Evolutionary conservation across 2,329 filamentous ascomycete genomes (phyloP), one percentile per base, ranked within the genome.

Genomic region (Penicillium paneum): DNA sequence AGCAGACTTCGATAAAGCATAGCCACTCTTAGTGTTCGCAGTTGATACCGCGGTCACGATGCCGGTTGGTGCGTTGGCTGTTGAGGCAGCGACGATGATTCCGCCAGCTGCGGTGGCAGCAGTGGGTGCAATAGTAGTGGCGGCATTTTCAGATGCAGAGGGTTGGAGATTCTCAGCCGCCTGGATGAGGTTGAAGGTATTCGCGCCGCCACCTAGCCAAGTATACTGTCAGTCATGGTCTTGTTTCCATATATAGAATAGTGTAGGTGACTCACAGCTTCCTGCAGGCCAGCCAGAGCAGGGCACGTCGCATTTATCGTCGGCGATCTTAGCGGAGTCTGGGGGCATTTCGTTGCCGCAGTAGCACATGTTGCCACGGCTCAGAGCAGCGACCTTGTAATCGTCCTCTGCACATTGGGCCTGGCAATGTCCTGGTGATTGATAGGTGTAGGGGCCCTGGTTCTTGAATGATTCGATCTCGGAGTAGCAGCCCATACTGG

Each of bases 281-380:
- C 61, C 55, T 3, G 1, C 26, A 1, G 64, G 45, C 11, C 29
- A 70, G 11, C 67, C 67, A 2, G 45, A 5, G 42, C 67, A 70
- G 1, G 7, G 3, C 1, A 21, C 24, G 8, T 61, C 45, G 58
- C 67, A 70, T 47, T 66, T 46, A 3, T 55, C 54, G 32, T 61
- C 48, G 39, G 50, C 54, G 8, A 68, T 48, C 49, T 64, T 59
- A 11, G 40, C 49, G 2, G 53, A 51, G 5, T 54, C 19, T 0
- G 56, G 48, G 5, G 67, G 64, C 0, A 63, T 24, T n/a, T 57
- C 38, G 15, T 65, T 52, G 8, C 59, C 60, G 45, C 67, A 70
- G 42, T 52, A 59, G 55, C 67, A 70, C 29, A 59, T 39, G 15
- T 40, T 17, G 24, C 57, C 64, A 15, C 51, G 43, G 32, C 56